Conservation (phyloP, 2,329 filamentous ascomycete species). For the Calonectria multiphialidica region DNA sequence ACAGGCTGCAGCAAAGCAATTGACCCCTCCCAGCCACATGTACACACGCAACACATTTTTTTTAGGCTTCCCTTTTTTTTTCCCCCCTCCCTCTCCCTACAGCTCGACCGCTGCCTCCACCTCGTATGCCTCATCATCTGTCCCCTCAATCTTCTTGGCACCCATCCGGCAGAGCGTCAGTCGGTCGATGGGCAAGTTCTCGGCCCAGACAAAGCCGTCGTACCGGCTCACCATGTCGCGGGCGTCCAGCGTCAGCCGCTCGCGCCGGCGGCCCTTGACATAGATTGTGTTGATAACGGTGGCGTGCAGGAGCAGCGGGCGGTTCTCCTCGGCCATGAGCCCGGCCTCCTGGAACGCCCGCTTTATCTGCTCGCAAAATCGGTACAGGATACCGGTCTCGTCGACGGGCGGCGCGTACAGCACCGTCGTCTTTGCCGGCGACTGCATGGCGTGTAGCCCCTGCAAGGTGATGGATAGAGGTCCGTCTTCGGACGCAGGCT, state of each 20-base stretch:
- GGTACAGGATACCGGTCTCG: constrained; percentile 59
- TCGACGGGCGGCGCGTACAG: constrained; percentile 75
- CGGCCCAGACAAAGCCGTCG: constrained; percentile 77
- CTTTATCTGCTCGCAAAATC: constrained; percentile 70
- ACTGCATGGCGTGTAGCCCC: constrained; percentile 73
- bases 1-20: not conserved
- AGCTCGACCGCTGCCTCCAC: constrained; percentile 63
- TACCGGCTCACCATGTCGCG: constrained; percentile 69
- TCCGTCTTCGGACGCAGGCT: not conserved
- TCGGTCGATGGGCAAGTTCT: constrained; percentile 73
- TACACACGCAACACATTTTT: not conserved
- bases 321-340: constrained; percentile 67
- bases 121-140: constrained; percentile 66
- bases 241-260: constrained; percentile 65
- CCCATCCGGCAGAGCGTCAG: constrained; percentile 91
- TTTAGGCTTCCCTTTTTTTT: constrained; percentile 27
- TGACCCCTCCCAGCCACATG: not conserved
- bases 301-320: constrained; percentile 82
- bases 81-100: constrained; percentile 40
- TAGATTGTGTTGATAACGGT: constrained; percentile 91
- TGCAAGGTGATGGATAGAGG: constrained; percentile 60
- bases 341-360: constrained; percentile 66
- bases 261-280: constrained; percentile 58
- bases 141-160: constrained; percentile 72
- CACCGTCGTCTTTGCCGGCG: constrained; percentile 67